Evolutionary conservation across 2,329 filamentous ascomycete genomes (phyloP).

Genomic region (Tolypocladium capitatum): DNA sequence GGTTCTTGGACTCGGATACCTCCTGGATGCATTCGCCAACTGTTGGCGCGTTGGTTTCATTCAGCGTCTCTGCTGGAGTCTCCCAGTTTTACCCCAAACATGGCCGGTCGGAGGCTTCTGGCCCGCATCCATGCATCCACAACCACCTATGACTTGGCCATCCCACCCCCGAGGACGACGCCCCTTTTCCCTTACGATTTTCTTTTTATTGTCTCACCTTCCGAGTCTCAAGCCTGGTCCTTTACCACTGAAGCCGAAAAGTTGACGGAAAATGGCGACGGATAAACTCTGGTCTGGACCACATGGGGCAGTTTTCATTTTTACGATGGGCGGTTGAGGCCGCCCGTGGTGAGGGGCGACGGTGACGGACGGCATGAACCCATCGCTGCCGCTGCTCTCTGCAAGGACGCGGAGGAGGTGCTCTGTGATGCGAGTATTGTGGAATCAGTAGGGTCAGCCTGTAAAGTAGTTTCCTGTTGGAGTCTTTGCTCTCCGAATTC

Average conservation of each 20-base stretch:
- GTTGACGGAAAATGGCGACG: background rate
- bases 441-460: background rate
- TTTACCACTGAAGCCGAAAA: background rate
- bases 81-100: conserved; percentile 1
- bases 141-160: background rate
- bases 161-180: background rate
- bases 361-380: background rate
- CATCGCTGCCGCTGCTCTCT: background rate
- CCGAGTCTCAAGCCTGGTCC: background rate
- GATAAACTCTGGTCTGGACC: background rate
- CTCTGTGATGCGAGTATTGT: background rate
- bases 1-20: background rate
- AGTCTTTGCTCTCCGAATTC: background rate
- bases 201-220: conserved; percentile 4
- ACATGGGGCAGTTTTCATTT: background rate
- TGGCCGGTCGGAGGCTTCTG: background rate
- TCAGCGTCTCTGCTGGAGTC: background rate
- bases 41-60: background rate
- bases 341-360: background rate
- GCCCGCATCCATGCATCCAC: background rate
- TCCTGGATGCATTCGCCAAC: background rate
- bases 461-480: background rate
- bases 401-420: background rate
- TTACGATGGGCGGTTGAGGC: background rate
- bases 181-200: conserved; percentile 10